A percentile compares a stretch with the other conserved stretches of the same genome.
phyloP scores from a whole-genome alignment of 176 grass and related monocot genomes.

The Puccinellia tenuiflora region DNA sequence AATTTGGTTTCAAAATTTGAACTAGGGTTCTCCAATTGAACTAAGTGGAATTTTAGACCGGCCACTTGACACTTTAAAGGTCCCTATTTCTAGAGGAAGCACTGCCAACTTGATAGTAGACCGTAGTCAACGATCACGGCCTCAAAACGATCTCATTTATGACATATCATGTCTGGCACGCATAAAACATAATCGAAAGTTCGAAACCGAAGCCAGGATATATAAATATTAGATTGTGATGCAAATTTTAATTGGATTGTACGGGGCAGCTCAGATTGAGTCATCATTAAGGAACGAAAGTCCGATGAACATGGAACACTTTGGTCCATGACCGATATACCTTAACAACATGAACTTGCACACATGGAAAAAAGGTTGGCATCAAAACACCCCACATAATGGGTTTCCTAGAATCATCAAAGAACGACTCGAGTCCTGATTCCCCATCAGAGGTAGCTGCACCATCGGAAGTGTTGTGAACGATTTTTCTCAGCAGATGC shows the following conservation, averaged over 20 bases:
- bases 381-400: background rate
- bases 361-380: background rate
- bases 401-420: constrained; percentile 5
- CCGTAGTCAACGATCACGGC: too few relatives aligned
- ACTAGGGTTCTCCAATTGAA: too few relatives aligned
- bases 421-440: background rate
- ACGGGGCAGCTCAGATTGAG: background rate
- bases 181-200: background rate
- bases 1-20: too few relatives aligned
- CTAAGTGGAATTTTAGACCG: too few relatives aligned
- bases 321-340: background rate
- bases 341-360: background rate
- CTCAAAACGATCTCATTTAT: too few relatives aligned
- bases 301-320: constrained; percentile 7
- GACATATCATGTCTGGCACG: background rate
- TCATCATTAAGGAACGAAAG: background rate
- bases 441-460: background rate
- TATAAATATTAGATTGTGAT: background rate
- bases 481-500: constrained; percentile 37
- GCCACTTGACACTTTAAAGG: too few relatives aligned
- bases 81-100: too few relatives aligned
- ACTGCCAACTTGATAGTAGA: too few relatives aligned
- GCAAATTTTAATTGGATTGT: background rate
- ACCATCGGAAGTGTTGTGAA: background rate
- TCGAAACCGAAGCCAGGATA: background rate